Conservation (phyloP, 2,329 filamentous ascomycete species). For the Fusarium annulatum region DNA sequence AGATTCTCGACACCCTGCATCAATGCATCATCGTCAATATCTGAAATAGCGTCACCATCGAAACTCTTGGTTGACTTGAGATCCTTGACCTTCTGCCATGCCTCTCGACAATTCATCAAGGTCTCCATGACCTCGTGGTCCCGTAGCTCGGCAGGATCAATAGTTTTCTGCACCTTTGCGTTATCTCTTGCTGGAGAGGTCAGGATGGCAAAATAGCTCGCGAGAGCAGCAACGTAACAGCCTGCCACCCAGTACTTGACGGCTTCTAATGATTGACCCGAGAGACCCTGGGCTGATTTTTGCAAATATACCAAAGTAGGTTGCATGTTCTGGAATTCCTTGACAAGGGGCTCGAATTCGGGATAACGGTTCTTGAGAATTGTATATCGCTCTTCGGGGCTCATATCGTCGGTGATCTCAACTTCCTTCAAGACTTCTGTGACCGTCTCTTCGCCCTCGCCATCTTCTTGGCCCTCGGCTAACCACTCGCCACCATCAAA, state of each 20-base stretch:
- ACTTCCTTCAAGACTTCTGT: slow-evolving; percentile 88
- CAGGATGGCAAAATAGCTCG: slow-evolving; percentile 95
- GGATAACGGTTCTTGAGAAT: slow-evolving; percentile 86
- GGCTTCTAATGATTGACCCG: slow-evolving; percentile 65
- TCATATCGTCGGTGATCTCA: slow-evolving; percentile 84
- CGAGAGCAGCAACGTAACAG: slow-evolving; percentile 86
- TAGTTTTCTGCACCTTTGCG: slow-evolving; percentile 64
- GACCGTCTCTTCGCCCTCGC: slow-evolving; percentile 70
- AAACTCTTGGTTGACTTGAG: slow-evolving; percentile 63
- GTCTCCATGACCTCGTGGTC: slow-evolving; percentile 93
- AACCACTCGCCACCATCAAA: slow-evolving; percentile 93
- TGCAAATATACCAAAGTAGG: slow-evolving; percentile 70
- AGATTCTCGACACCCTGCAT: slow-evolving; percentile 39
- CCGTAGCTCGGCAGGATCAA: slow-evolving; percentile 82
- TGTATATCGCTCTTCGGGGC: slow-evolving; percentile 76
- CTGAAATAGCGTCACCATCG: slow-evolving; percentile 46
- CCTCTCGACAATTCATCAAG: slow-evolving; percentile 79
- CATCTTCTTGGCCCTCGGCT: slow-evolving; percentile 63
- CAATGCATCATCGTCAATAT: slow-evolving; percentile 41
- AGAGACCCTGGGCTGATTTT: slow-evolving; percentile 64
- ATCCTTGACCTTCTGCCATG: slow-evolving; percentile 81
- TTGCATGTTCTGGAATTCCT: slow-evolving; percentile 81
- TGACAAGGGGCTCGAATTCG: slow-evolving; percentile 87
- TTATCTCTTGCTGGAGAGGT: slow-evolving; percentile 78
- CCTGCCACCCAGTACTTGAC: slow-evolving; percentile 84